Conservation (phyloP, 2,329 filamentous ascomycete genomes). For the Hypomyces rosellus region DNA sequence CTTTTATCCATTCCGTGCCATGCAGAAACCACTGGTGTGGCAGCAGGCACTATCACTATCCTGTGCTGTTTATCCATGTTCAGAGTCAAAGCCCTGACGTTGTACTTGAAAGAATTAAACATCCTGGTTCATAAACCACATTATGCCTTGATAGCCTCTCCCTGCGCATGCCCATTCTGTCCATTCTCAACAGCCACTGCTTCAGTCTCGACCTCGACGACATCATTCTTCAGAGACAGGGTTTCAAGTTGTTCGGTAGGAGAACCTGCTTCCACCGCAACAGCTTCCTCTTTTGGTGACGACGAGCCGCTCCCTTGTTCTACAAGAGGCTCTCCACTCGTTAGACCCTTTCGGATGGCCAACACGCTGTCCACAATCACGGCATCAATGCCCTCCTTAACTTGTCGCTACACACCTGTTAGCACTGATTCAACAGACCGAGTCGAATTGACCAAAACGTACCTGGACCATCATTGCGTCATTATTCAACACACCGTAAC, state of each 20-base stretch:
- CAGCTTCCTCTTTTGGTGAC: background rate
- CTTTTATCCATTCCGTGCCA: no score
- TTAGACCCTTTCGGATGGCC: constrained; percentile 85
- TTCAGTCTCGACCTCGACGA: background rate
- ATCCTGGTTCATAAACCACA: background rate
- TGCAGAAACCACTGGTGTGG: no score
- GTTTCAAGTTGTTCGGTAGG: background rate
- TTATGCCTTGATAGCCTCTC: background rate
- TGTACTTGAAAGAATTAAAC: background rate
- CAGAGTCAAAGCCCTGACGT: no score
- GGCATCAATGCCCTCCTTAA: constrained; percentile 91
- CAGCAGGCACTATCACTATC: no score
- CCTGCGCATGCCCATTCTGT: no score
- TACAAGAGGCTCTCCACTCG: constrained; percentile 30
- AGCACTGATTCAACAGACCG: background rate
- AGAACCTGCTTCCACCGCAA: background rate
- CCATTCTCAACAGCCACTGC: background rate
- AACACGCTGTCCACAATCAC: constrained; percentile 96
- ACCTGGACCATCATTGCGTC: constrained; percentile 80
- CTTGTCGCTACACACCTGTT: constrained; percentile 60
- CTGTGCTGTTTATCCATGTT: no score
- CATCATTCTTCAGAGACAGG: background rate
- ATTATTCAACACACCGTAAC: constrained; percentile 89
- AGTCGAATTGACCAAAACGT: constrained; percentile 26
- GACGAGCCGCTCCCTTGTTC: constrained; percentile 8